Conservation (phyloP, 805 yeast genomes). For the Metschnikowia similis region DNA sequence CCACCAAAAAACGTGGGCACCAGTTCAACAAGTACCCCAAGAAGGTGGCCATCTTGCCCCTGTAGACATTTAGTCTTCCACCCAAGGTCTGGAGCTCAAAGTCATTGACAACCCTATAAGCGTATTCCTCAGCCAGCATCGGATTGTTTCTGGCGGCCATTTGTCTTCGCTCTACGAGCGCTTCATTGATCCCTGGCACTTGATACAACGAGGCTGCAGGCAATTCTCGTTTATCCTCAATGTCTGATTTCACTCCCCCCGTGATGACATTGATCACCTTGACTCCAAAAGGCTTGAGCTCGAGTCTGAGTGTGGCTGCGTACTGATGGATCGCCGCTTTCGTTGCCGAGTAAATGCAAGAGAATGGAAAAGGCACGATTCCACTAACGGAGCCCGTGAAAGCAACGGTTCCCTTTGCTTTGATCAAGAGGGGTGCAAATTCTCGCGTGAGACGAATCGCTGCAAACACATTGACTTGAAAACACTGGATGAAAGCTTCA, state of each 20-base stretch:
- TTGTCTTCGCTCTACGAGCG: constrained; percentile 47
- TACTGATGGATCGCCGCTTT: constrained; percentile 78
- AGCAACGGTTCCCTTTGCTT: constrained; percentile 63
- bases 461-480: constrained; percentile 66
- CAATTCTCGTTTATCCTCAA: constrained; percentile 61
- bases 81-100: constrained; percentile 34
- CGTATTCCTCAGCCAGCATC: constrained; percentile 56
- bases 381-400: constrained; percentile 77
- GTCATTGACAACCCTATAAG: constrained; percentile 49
- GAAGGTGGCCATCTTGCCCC: constrained; percentile 47
- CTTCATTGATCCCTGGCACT: constrained; percentile 45
- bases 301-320: constrained; percentile 58
- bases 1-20: constrained; percentile 50
- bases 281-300: constrained; percentile 69
- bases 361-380: constrained; percentile 63
- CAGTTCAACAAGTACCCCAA: constrained; percentile 30
- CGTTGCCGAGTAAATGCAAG: constrained; percentile 59
- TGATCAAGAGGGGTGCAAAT: constrained; percentile 50
- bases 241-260: constrained; percentile 71
- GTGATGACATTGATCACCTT: constrained; percentile 66
- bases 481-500: constrained; percentile 46
- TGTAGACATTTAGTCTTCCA: constrained; percentile 46
- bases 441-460: constrained; percentile 62
- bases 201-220: constrained; percentile 54
- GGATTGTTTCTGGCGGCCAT: constrained; percentile 62